Evolutionary conservation across 805 yeast species (phyloP).

Genomic region (Candida caryicola): DNA sequence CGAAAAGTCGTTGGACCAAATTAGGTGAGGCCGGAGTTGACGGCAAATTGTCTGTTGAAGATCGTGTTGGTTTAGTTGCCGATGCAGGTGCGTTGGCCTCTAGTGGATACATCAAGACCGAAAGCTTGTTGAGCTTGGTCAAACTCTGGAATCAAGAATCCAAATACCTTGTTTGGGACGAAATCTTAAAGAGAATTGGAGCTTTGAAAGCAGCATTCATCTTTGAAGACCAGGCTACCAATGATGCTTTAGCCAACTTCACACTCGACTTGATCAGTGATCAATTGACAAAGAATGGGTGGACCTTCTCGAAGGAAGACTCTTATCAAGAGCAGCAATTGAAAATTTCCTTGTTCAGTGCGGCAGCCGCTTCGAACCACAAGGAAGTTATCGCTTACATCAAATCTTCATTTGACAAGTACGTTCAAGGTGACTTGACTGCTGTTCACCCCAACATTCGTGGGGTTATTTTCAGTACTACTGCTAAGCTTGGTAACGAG

Average conservation of each 20-base stretch:
- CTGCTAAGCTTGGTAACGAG: constrained; percentile 61
- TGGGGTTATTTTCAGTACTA: constrained; percentile 61
- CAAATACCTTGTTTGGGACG: constrained; percentile 68
- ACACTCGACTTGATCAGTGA: constrained; percentile 52
- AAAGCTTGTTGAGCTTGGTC: constrained; percentile 57
- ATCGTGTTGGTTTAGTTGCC: constrained; percentile 77
- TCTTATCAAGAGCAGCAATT: constrained; percentile 63
- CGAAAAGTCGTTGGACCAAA: constrained; percentile 65
- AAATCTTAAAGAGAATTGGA: constrained; percentile 49
- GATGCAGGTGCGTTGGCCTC: constrained; percentile 71
- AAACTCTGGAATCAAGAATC: constrained; percentile 58
- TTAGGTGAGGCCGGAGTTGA: constrained; percentile 59
- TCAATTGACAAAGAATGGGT: constrained; percentile 58
- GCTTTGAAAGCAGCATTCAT: constrained; percentile 52
- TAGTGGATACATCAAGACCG: constrained; percentile 66
- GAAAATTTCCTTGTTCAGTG: constrained; percentile 58
- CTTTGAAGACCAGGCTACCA: constrained; percentile 49
- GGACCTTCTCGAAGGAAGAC: constrained; percentile 56
- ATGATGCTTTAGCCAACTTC: constrained; percentile 50
- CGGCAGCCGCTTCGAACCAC: constrained; percentile 57
- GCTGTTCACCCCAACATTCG: constrained; percentile 77
- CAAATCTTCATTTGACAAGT: constrained; percentile 49
- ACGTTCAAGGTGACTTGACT: constrained; percentile 57
- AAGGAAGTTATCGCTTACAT: constrained; percentile 46
- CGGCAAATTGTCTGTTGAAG: constrained; percentile 65